A percentile compares a stretch with the other conserved stretches of the same genome.
Evolutionary conservation across 768 basidiomycete genomes (phyloP).

Genomic region (Termitomyces sp.): DNA sequence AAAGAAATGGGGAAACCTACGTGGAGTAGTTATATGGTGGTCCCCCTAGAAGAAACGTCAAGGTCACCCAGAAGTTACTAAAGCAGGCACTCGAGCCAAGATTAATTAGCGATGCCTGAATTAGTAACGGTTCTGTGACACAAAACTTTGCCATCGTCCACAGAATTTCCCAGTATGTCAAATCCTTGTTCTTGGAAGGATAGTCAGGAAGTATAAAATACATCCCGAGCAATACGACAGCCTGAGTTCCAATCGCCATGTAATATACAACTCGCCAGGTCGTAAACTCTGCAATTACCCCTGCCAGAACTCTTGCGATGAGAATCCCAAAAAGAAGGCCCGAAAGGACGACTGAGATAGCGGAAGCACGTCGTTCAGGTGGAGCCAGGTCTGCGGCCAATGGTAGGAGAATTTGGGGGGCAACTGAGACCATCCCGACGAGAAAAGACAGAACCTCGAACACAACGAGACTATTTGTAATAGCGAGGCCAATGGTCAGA

Average conservation of each 20-base stretch:
- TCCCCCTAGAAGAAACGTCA: constrained; percentile 81
- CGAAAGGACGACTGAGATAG: constrained; percentile 72
- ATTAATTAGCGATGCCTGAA: constrained; percentile 66
- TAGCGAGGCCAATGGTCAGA: constrained; percentile 69
- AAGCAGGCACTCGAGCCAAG: constrained; percentile 60
- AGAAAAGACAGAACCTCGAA: constrained; percentile 75
- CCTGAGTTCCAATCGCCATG: constrained; percentile 72
- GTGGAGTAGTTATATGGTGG: constrained; percentile 75
- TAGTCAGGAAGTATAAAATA: constrained; percentile 80
- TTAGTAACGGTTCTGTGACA: constrained; percentile 73
- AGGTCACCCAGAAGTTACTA: constrained; percentile 66
- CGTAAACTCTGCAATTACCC: constrained; percentile 69
- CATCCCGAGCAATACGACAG: constrained; percentile 51
- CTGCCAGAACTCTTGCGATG: constrained; percentile 71
- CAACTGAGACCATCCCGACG: constrained; percentile 66
- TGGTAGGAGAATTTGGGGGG: constrained; percentile 74
- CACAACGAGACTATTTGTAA: constrained; percentile 55
- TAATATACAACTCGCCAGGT: constrained; percentile 81
- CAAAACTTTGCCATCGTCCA: constrained; percentile 76
- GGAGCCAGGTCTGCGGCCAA: constrained; percentile 83
- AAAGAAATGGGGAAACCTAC: constrained; percentile 33
- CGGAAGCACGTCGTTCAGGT: constrained; percentile 68
- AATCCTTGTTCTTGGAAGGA: constrained; percentile 65
- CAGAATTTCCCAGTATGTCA: constrained; percentile 69
- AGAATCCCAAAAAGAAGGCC: constrained; percentile 74